Conservation (phyloP, 2,329 filamentous ascomycete species). For the Calonectria pteridis region DNA sequence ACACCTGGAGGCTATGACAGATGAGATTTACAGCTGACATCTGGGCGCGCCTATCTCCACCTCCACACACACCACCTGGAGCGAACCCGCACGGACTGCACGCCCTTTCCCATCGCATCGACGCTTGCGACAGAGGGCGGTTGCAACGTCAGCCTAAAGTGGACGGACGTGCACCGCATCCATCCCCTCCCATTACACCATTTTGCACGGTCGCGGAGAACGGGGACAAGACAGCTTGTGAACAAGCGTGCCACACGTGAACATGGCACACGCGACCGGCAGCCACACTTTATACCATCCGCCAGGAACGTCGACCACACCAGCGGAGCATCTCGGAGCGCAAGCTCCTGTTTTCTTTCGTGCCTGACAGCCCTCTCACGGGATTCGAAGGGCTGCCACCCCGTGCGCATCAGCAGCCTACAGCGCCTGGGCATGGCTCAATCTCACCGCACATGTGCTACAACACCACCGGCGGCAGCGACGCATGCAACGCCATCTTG, state of each 20-base stretch:
- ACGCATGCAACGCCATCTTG: slow-evolving; percentile 8
- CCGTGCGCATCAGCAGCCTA: slow-evolving; percentile 10
- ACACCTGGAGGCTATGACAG: slow-evolving; percentile 37
- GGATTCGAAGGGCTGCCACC: slow-evolving; percentile 2
- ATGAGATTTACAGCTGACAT: slow-evolving; percentile 39
- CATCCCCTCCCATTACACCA: not conserved
- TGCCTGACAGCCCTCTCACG: not conserved
- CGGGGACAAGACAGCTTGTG: not conserved
- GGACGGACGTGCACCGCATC: not conserved
- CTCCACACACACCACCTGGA: slow-evolving; percentile 21
- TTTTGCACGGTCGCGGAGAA: not conserved
- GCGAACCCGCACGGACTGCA: slow-evolving; percentile 8
- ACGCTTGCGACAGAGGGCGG: not conserved
- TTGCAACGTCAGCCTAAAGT: not conserved
- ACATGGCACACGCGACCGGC: not conserved
- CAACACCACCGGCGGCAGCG: not conserved
- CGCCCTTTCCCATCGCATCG: not conserved
- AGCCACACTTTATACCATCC: slow-evolving; percentile 8
- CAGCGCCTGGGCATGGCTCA: not conserved
- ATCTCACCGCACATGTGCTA: slow-evolving; percentile 12
- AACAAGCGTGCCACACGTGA: not conserved
- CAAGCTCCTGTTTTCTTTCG: not conserved
- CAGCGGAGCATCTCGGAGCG: slow-evolving; percentile 14
- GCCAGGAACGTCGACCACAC: slow-evolving; percentile 18
- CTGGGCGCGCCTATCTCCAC: slow-evolving; percentile 30